phyloP scores from a whole-genome alignment of 192 early-diverging fungal species.

The Chytriomyces sp. region DNA sequence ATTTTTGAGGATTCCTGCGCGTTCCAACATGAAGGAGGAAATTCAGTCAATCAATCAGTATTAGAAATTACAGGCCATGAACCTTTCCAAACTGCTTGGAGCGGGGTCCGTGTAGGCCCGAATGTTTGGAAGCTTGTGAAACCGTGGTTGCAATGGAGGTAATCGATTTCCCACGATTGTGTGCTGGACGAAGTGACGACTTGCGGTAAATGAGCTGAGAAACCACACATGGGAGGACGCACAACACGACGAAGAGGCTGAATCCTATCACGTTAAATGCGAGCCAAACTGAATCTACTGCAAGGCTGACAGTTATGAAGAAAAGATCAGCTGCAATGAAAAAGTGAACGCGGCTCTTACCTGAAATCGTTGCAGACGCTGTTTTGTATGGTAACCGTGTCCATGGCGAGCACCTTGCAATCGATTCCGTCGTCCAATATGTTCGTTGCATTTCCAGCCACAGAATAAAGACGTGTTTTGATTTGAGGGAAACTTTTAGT shows the following conservation, averaged over 20 bases:
- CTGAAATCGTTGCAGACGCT: background rate
- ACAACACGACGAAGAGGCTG: background rate
- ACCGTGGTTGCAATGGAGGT: background rate
- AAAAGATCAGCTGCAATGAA: background rate
- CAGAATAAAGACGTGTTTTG: background rate
- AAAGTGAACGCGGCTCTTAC: background rate
- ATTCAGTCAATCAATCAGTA: background rate
- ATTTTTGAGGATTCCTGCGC: background rate
- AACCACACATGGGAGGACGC: background rate
- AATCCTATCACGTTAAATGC: background rate
- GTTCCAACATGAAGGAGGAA: no score
- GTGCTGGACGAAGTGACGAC: background rate
- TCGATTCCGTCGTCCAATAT: background rate
- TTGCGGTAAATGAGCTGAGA: background rate
- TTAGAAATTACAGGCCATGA: background rate
- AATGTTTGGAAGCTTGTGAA: background rate
- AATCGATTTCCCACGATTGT: background rate
- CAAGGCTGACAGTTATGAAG: background rate
- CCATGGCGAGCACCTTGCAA: background rate
- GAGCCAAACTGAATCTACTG: background rate
- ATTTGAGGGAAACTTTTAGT: background rate
- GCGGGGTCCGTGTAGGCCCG: background rate
- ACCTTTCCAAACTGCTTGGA: background rate
- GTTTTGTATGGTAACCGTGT: background rate
- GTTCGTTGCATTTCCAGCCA: background rate